Percentiles rank a stretch among this genome's conserved stretches.
Evolutionary conservation across 148 eudicot species (phyloP).

Genomic region (Nepenthes gracilis): DNA sequence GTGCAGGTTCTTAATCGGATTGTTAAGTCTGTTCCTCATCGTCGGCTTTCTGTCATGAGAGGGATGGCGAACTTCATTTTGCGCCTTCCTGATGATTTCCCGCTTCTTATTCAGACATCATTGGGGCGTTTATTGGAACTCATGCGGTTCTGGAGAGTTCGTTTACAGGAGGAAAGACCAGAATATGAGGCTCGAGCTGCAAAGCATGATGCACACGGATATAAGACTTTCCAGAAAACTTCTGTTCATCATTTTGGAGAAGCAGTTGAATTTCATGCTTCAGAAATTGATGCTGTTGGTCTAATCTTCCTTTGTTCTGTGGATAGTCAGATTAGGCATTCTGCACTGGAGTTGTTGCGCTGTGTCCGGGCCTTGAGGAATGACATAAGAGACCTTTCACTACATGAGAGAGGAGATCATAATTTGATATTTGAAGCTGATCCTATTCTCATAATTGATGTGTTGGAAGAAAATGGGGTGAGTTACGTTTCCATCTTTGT

Average conservation of each 20-base stretch:
- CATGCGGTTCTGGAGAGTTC: slow-evolving; percentile 94
- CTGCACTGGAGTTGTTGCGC: slow-evolving; percentile 88
- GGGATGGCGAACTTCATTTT: slow-evolving; percentile 94
- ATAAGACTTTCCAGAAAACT: slow-evolving; percentile 60
- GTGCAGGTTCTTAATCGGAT: slow-evolving; percentile 95
- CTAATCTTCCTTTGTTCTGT: slow-evolving; percentile 92
- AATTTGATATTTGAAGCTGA: slow-evolving; percentile 63
- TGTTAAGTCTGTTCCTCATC: slow-evolving; percentile 88
- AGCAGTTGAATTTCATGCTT: slow-evolving; percentile 84
- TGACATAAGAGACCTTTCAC: slow-evolving; percentile 69
- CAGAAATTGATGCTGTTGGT: slow-evolving; percentile 98
- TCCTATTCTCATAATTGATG: slow-evolving; percentile 92
- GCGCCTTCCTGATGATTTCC: slow-evolving; percentile 94
- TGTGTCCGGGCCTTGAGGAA: slow-evolving; percentile 93
- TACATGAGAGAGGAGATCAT: slow-evolving; percentile 53
- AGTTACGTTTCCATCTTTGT: slow-evolving; percentile 12
- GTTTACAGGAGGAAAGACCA: slow-evolving; percentile 67
- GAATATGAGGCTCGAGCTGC: slow-evolving; percentile 53
- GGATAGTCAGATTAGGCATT: slow-evolving; percentile 96
- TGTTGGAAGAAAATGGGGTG: slow-evolving; percentile 97
- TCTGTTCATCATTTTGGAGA: slow-evolving; percentile 79
- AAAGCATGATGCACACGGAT: slow-evolving; percentile 43
- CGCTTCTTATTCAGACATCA: slow-evolving; percentile 97
- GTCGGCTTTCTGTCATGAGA: slow-evolving; percentile 97
- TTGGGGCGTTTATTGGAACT: slow-evolving; percentile 83